Evolutionary conservation across 305 asterid genomes (phyloP).

Genomic region (Fraxinus velutina): DNA sequence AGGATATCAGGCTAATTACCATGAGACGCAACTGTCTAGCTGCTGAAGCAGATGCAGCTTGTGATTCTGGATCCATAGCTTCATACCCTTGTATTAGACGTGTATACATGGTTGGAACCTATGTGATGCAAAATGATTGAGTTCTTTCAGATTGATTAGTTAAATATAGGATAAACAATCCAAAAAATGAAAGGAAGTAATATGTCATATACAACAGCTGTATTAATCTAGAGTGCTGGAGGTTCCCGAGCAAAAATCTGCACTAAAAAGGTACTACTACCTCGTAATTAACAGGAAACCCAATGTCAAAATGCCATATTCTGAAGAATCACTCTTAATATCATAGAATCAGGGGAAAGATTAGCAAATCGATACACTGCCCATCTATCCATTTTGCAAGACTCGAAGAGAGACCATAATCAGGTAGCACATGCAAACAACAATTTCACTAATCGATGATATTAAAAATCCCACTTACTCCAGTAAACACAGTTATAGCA

Average conservation of each 20-base stretch:
- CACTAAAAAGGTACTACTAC: neutral
- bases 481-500: constrained; percentile 86
- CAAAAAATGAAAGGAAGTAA: neutral
- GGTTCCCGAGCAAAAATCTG: neutral
- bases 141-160: constrained; percentile 1
- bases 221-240: neutral
- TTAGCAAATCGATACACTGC: neutral
- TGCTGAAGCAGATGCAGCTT: constrained; percentile 64
- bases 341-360: neutral
- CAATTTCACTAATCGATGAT: neutral
- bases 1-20: constrained; percentile 47
- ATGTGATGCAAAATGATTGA: constrained; percentile 7
- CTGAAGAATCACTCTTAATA: neutral
- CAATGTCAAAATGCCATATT: neutral
- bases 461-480: constrained; percentile 49
- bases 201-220: neutral
- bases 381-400: neutral
- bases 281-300: neutral
- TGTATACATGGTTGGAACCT: constrained; percentile 98
- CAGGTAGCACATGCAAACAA: neutral
- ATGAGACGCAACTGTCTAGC: constrained; percentile 85
- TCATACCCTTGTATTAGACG: constrained; percentile 94
- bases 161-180: constrained; percentile 3
- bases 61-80: constrained; percentile 75
- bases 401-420: neutral